Evolutionary conservation across 2,329 filamentous ascomycete genomes (phyloP).

Genomic region (Huntiella decipiens): DNA sequence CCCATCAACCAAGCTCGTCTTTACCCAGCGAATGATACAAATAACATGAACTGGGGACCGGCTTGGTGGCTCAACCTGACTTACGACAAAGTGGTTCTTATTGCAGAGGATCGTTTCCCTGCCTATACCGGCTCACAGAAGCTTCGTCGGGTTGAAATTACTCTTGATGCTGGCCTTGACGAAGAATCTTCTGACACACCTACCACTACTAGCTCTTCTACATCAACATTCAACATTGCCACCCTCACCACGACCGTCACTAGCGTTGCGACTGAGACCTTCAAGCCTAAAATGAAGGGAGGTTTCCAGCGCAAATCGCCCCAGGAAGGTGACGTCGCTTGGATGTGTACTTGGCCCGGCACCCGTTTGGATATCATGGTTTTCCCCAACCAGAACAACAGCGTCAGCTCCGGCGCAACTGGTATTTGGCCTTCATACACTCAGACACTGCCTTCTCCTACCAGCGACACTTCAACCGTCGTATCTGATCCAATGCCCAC

Average conservation of each 20-base stretch:
- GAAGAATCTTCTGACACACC: conserved; percentile 13
- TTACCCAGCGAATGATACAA: conserved; percentile 31
- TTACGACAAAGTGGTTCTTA: conserved; percentile 38
- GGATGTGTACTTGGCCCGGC: conserved; percentile 40
- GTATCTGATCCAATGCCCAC: neutral
- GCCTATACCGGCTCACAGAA: conserved; percentile 11
- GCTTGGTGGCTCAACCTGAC: conserved; percentile 33
- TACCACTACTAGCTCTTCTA: neutral
- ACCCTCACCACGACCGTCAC: conserved; percentile 8
- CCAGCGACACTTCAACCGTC: neutral
- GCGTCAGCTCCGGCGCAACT: conserved; percentile 12
- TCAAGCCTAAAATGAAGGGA: conserved; percentile 8
- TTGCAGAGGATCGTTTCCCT: conserved; percentile 25
- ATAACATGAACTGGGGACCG: conserved; percentile 28
- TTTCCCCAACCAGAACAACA: conserved; percentile 33
- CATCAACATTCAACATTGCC: neutral
- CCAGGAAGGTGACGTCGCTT: conserved; percentile 31
- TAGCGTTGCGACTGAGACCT: neutral
- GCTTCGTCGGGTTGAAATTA: conserved; percentile 13
- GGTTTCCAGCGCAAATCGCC: conserved; percentile 22
- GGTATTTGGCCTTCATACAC: conserved; percentile 7
- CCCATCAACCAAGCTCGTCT: conserved; percentile 23
- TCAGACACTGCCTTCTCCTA: conserved; percentile 9
- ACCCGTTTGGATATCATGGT: conserved; percentile 38
- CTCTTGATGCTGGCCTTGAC: conserved; percentile 1